These are phyloP conservation scores for Centaurea solstitialis DNA, from an alignment of 129 eudicot genomes.

Conservation along the genomic window DNA sequence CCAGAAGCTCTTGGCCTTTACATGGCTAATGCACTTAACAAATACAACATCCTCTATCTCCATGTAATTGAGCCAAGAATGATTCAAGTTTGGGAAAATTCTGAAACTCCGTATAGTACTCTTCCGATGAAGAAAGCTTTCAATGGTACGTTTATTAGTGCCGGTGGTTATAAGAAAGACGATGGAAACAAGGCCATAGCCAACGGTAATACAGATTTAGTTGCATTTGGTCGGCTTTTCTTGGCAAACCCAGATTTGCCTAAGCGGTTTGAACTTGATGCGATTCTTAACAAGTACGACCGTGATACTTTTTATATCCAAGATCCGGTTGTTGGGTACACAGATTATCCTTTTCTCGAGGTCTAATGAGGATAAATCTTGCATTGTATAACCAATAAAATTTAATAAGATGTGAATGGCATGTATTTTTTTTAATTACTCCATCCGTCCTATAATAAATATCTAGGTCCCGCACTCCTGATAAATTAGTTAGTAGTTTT, in stretches of 20 bases:
- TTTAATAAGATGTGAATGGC: too few relatives aligned
- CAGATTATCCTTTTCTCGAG: slow-evolving; percentile 49
- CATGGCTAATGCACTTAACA: slow-evolving; percentile 54
- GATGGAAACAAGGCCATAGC: slow-evolving; percentile 30
- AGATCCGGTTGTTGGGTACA: slow-evolving; percentile 39
- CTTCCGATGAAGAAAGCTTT: slow-evolving; percentile 44
- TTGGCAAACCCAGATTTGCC: slow-evolving; percentile 51
- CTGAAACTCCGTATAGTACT: slow-evolving; percentile 24
- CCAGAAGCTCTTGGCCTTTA: slow-evolving; percentile 56
- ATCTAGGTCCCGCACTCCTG: too few relatives aligned
- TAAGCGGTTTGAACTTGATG: slow-evolving; percentile 42
- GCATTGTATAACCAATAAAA: neutral
- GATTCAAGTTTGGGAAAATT: slow-evolving; percentile 18
- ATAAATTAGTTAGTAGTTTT: too few relatives aligned
- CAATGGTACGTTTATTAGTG: slow-evolving; percentile 42
- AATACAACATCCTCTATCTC: slow-evolving; percentile 29
- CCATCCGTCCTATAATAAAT: too few relatives aligned
- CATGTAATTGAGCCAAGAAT: slow-evolving; percentile 46
- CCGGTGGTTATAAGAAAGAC: slow-evolving; percentile 36
- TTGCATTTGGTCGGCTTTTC: slow-evolving; percentile 43
- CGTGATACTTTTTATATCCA: slow-evolving; percentile 39
- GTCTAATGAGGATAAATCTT: neutral
- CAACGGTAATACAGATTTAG: slow-evolving; percentile 23
- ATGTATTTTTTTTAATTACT: too few relatives aligned
- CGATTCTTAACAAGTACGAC: slow-evolving; percentile 29